Evolutionary conservation across 495 filamentous ascomycete species (phyloP).

Genomic region (Physcia stellaris): DNA sequence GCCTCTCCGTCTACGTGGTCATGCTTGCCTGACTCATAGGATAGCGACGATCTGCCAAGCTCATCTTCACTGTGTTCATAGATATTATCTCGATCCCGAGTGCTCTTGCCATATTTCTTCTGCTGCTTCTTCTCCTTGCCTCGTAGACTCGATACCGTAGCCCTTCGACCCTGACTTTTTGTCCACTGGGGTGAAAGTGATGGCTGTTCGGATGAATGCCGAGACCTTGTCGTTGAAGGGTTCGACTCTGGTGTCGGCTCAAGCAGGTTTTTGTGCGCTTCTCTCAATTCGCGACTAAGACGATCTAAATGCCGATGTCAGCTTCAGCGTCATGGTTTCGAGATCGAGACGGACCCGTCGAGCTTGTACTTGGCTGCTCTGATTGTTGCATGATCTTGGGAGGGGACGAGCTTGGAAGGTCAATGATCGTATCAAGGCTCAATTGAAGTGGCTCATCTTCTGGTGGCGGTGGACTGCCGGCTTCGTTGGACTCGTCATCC

Average conservation of each 20-base stretch:
- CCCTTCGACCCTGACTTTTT: constrained; percentile 2
- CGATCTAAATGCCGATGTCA: constrained; percentile 7
- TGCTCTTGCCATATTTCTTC: constrained; percentile 6
- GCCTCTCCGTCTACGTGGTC: not conserved
- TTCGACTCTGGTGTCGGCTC: constrained; percentile 9
- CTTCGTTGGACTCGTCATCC: constrained; percentile 32
- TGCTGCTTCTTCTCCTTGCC: constrained; percentile 3
- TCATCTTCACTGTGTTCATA: not conserved
- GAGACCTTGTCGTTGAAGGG: not conserved
- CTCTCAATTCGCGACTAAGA: constrained; percentile 11
- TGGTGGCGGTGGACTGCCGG: constrained; percentile 18
- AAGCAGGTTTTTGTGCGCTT: constrained; percentile 11
- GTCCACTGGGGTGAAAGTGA: constrained; percentile 1
- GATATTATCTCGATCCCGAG: not conserved
- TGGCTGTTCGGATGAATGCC: not conserved
- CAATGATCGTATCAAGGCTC: not conserved
- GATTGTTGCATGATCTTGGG: not conserved
- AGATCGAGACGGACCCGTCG: constrained; percentile 7
- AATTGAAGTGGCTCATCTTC: not conserved
- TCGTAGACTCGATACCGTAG: constrained; percentile 7
- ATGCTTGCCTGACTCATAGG: not conserved
- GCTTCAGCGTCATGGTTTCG: not conserved
- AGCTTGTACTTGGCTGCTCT: constrained; percentile 9
- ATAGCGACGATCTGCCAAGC: not conserved
- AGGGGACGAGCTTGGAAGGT: not conserved